Base-by-base conservation (phyloP, 768 basidiomycete genomes). In the Calocybe cyanea region DNA sequence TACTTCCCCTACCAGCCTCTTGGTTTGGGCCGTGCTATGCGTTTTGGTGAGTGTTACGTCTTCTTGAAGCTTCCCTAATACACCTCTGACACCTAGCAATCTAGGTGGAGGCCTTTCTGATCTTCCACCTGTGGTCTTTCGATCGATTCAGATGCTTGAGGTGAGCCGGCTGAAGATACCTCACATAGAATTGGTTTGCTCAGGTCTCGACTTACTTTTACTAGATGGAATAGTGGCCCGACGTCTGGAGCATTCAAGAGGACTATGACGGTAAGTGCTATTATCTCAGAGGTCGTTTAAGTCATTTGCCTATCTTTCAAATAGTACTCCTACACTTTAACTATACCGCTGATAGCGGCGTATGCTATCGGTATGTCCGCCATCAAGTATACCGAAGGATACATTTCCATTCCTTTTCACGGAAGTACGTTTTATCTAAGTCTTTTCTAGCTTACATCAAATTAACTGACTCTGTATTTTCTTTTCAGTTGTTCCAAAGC, bases 211-310 rank as follows among this genome's bases (percentile, higher is more conserved):
- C 30, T 47, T 28, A 32, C 31, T 7, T 35, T 35, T 43, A 38
- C 19, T 48, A 87, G 86, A 59, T 88, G 85, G 85, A 78, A 82
- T 55, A 76, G 74, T 21, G 84, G 81, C 1, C 73, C 76, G 2
- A 63, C 78, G 48, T 75, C 81, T 13, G 86, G 85, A n/a, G 76
- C 84, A 2, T 91, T 91, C 68, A 91, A 88, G 63, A 79, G 90
- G 20, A 57, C 91, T 59, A 91, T 92, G 89, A 91, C 86, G 30
- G 87, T 89, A 49, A 45, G 78, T 28, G 61, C n/a, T 17, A 10
- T 18, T 21, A 14, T 4, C 23, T 41, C 10, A 4, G 19, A 11
- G 1, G 13, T 3, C 20, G 17, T n/a, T 4, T 24, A 17, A 33
- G 20, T 32, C 9, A 19, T 21, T 43, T 6, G 40, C 18, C 9